These are phyloP conservation scores for Rosa multiflora DNA, from an alignment of 306 rosid genomes.

Conservation along the genomic window DNA sequence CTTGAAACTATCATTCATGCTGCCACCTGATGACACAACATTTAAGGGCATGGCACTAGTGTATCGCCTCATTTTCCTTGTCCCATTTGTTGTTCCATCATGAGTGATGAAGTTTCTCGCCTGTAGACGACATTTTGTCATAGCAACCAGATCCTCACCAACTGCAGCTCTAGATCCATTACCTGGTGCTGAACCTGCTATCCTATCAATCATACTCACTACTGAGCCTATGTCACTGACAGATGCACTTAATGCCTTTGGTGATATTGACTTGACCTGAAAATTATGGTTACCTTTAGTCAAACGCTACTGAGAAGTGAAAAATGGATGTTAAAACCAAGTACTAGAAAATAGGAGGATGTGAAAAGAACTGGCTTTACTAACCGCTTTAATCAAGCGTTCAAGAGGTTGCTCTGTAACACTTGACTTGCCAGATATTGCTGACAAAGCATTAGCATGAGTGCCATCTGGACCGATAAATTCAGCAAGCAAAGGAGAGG, in stretches of 20 bases:
- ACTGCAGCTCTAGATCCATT: constrained; percentile 96
- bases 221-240: constrained; percentile 81
- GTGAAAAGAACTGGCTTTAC: constrained; percentile 35
- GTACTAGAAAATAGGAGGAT: constrained; percentile 1
- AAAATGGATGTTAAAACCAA: constrained; percentile 3
- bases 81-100: constrained; percentile 68
- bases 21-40: constrained; percentile 63
- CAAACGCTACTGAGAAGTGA: neutral
- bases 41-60: constrained; percentile 73
- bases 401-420: constrained; percentile 83
- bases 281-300: constrained; percentile 11
- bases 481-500: constrained; percentile 96
- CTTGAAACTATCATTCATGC: constrained; percentile 60
- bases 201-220: constrained; percentile 86
- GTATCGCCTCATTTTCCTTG: constrained; percentile 80
- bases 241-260: constrained; percentile 64
- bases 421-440: constrained; percentile 62
- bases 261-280: constrained; percentile 85
- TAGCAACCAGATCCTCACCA: constrained; percentile 93
- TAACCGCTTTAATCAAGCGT: constrained; percentile 72
- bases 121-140: constrained; percentile 85
- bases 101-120: constrained; percentile 68
- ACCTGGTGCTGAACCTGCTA: constrained; percentile 94
- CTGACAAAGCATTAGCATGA: constrained; percentile 49
- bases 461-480: constrained; percentile 62